A percentile compares a stretch with the other conserved stretches of the same genome.
Evolutionary conservation across 148 eudicot species (phyloP).

Genomic region (Agrostemma githago): DNA sequence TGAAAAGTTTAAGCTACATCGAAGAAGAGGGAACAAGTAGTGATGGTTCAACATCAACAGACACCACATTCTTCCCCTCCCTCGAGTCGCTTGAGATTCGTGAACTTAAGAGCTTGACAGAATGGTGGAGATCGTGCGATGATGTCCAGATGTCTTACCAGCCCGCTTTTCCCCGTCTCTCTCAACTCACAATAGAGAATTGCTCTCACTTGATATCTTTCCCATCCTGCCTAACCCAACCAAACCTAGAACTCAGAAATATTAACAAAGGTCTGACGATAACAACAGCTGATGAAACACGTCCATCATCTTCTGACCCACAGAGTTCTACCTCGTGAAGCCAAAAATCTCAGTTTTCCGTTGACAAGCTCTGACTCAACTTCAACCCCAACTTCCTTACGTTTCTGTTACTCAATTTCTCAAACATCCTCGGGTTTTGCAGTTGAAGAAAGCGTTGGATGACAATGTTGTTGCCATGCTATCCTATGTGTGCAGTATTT

Average conservation of each 20-base stretch:
- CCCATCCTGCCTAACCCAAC: slow-evolving; percentile 11
- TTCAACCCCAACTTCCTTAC: no score
- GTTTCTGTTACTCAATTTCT: no score
- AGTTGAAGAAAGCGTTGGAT: no score
- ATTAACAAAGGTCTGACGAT: no score
- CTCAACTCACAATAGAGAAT: not conserved
- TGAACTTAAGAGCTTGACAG: not conserved
- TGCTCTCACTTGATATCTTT: slow-evolving; percentile 14
- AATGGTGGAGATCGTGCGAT: slow-evolving; percentile 16
- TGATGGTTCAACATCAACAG: not conserved
- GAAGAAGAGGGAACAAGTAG: not conserved
- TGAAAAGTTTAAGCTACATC: slow-evolving; percentile 16
- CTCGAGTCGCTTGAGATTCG: slow-evolving; percentile 7
- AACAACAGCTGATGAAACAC: no score
- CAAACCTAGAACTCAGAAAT: not conserved
- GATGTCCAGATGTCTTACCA: not conserved
- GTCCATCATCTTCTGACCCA: no score
- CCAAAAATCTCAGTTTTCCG: no score
- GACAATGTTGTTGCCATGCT: no score
- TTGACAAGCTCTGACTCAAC: no score
- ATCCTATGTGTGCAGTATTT: no score
- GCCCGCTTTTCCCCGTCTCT: slow-evolving; percentile 18
- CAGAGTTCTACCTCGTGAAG: no score
- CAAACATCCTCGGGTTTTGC: no score
- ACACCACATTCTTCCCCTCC: slow-evolving; percentile 16